These are phyloP conservation scores for Skeletonema costatum DNA, from an alignment of 108 stramenopile genomes.

Conservation along the genomic window DNA sequence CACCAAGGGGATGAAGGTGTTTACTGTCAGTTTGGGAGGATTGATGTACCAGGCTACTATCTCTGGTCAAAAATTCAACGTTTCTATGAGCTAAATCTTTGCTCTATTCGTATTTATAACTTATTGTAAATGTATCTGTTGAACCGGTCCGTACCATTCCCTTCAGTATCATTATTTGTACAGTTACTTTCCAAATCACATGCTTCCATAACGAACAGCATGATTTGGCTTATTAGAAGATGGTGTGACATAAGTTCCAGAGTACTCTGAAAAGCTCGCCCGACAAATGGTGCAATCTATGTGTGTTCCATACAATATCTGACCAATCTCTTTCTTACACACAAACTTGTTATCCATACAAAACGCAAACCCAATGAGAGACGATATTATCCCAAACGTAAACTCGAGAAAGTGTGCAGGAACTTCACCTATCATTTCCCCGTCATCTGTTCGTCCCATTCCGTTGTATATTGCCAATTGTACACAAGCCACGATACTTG, in stretches of 20 bases:
- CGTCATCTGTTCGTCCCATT: slow-evolving; percentile 13
- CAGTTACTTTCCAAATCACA: not conserved
- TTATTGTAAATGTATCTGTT: not conserved
- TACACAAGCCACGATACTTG: slow-evolving; percentile 14
- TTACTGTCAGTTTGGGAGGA: slow-evolving; percentile 41
- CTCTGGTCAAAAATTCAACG: slow-evolving; percentile 39
- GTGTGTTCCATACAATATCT: slow-evolving; percentile 45
- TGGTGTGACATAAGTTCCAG: slow-evolving; percentile 2
- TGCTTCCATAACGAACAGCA: not conserved
- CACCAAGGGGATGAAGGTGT: slow-evolving; percentile 54
- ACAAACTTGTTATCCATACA: slow-evolving; percentile 48
- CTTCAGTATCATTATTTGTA: not conserved
- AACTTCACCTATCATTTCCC: slow-evolving; percentile 19
- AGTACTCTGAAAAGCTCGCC: slow-evolving; percentile 9
- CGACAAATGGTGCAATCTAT: slow-evolving; percentile 22
- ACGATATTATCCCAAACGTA: slow-evolving; percentile 25
- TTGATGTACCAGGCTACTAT: slow-evolving; percentile 53
- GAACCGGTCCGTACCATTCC: too few relatives aligned
- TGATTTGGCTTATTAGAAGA: not conserved
- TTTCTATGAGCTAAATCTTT: not conserved
- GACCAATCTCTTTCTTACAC: slow-evolving; percentile 42
- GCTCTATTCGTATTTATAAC: not conserved
- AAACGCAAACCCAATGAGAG: slow-evolving; percentile 47
- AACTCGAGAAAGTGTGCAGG: slow-evolving; percentile 50
- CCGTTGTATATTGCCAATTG: slow-evolving; percentile 25